Evolutionary conservation across 2,329 filamentous ascomycete species (phyloP), one percentile per base, ranked within the genome.

Genomic region (Penicillium brasilianum): DNA sequence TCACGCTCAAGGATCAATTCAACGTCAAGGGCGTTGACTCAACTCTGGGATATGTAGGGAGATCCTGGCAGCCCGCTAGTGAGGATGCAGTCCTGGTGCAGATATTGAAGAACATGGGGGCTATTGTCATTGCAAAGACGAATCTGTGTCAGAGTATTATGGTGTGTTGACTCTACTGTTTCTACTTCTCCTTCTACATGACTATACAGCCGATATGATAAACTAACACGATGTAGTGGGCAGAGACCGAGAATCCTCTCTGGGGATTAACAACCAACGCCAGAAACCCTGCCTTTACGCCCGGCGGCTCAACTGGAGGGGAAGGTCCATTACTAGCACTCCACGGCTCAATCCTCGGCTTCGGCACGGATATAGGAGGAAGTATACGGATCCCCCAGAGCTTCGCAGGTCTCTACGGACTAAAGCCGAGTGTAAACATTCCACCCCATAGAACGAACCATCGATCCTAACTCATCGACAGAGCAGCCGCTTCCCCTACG

Each of bases 1-100:
- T 87, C 57, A 82, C 79, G 6, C 66, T 87, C 13, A 89, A 89
- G 69, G 87, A 89, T 55, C 85, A 86, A 14, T 89, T 88, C 72
- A 83, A 88, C 25, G 77, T 89, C 44, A 82, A 82, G 60, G 86
- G 84, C 1, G 71, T 81, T 3, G 84, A 88, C 56, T 82, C 82
- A 0, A 87, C 87, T 0, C 73, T 88, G 3, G 87, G 87, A 7
- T 88, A 88, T 64, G 82, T 86, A 1, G 78, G 77, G 9, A 76
- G 78, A 50, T 78, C 83, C 0, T 83, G 83, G 57, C 70, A 78
- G 1, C 84, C 84, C 0, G 84, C 84, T 1, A 59, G 62, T 0
- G 76, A 83, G 9, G 81, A 87, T 67, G 82, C 82, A 4, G 77
- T 79, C 0, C 62, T 87, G 0, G 82, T 86, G 1, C 72, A 78